Evolutionary conservation across 768 basidiomycete genomes (phyloP), one percentile per base, ranked within the genome.

Genomic region (Suillus clintonianus): DNA sequence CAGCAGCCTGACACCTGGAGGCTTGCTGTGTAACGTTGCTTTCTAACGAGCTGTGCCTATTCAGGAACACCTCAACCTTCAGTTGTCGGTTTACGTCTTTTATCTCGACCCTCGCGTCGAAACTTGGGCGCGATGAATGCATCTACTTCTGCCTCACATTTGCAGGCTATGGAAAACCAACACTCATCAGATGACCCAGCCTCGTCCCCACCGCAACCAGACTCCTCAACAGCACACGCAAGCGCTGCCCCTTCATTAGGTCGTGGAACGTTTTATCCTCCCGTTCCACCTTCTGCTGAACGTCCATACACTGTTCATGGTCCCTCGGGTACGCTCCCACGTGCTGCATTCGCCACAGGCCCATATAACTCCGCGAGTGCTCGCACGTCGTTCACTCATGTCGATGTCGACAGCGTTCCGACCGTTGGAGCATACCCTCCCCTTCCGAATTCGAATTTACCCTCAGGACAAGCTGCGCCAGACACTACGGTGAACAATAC

Each of bases 301-400:
- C 71, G 68, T 5, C 75, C 67, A 15, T 68, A 66, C 4, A 62
- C 73, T 2, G 73, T 37, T 34, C 64, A 56, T 8, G 64, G 61
- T 13, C 62, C 68, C 42, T 41, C 62, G 8, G 62, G 22, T 61
- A 39, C 37, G 7, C 19, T 30, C 30, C 65, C 56, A 10, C 30
- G 59, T 17, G 42, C 42, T 4, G n/a, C 62, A 47, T 54, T 62
- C 4, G 5, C 62, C n/a, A 11, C 24, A 19, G 66, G 70, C 11
- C 72, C 74, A 62, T 65, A 74, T 65, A 62, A 73, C 37, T 79
- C 82, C 22, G 77, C 82, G 41, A 81, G 81, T 58, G 81, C 85
- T 0, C 80, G 84, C 27, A 85, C 85, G 8, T 85, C 85, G 13
- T 83, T 81, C 65, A 86, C 85, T 2, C 80, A 80, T 30, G 84